A percentile compares a stretch with the other conserved stretches of the same genome.
phyloP scores from a whole-genome alignment of 495 filamentous ascomycete species.

The Tuber indicum region DNA sequence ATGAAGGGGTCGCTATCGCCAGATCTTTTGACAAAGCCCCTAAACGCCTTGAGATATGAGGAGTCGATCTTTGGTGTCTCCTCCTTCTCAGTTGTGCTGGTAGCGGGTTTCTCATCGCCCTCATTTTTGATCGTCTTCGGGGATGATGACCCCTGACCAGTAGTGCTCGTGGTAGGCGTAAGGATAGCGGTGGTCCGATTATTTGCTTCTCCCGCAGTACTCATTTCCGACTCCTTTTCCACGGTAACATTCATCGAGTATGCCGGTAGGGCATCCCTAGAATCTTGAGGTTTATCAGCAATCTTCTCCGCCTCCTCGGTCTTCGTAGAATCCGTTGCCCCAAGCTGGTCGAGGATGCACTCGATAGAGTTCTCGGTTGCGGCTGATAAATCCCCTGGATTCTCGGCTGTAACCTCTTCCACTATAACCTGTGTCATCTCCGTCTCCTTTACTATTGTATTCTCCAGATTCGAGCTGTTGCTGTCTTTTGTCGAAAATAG shows the following conservation, averaged over 20 bases:
- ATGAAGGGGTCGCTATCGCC: constrained; percentile 67
- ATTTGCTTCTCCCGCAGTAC: neutral
- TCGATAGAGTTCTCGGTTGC: constrained; percentile 27
- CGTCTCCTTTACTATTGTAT: constrained; percentile 7
- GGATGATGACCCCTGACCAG: neutral
- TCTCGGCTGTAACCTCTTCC: constrained; percentile 30
- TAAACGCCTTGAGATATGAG: constrained; percentile 88
- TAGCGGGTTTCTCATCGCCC: constrained; percentile 4
- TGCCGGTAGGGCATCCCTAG: constrained; percentile 11
- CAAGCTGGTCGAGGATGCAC: constrained; percentile 21
- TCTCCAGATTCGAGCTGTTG: constrained; percentile 8
- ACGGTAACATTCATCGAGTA: neutral
- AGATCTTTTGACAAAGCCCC: constrained; percentile 56
- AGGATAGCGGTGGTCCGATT: neutral
- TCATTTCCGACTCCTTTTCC: neutral
- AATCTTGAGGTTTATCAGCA: constrained; percentile 12
- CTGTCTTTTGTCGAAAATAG: constrained; percentile 16
- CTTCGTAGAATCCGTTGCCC: constrained; percentile 23
- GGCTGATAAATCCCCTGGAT: constrained; percentile 34
- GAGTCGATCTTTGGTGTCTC: constrained; percentile 52
- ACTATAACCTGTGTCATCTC: constrained; percentile 30
- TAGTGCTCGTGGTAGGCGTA: neutral
- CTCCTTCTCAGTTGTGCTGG: constrained; percentile 21
- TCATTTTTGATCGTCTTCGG: constrained; percentile 7
- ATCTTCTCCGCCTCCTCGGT: constrained; percentile 14